Evolutionary conservation across 192 early-diverging fungal species (phyloP), one percentile per base, ranked within the genome.

Genomic region (Ambispora gerdemannii): DNA sequence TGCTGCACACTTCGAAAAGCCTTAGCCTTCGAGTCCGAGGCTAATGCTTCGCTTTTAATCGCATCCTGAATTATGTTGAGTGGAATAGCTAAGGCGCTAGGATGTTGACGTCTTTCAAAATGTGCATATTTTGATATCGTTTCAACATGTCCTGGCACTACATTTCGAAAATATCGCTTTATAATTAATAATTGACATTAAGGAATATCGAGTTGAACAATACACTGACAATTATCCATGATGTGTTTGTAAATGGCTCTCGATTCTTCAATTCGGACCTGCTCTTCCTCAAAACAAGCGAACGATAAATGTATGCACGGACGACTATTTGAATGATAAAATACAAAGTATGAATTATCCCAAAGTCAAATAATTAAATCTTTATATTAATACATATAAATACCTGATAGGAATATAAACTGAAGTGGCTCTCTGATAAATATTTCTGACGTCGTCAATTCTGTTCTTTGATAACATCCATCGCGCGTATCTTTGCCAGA

Each of bases 111-210:
- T 22, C 87, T 76, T 60, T 90, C 85, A 73, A 91, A 91, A 71
- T 90, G 80, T 8, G 82, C 80, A 71, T 77, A 87, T 32, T 85
- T 84, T 30, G 81, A 75, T 32, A 88, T 72, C 1, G 87, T 82
- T 63, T 91, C 90, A 15, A 87, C 76, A 62, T 89, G 88, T 20
- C 81, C 87, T 22, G 88, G 86, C 47, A 87, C 88, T 91, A 68
- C 11, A 50, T 52, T 13, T 60, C n/a, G n/a, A n/a, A n/a, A n/a
- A n/a, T n/a, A n/a, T n/a, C n/a, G n/a, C n/a, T n/a, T n/a, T n/a
- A n/a, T n/a, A n/a, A n/a, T n/a, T n/a, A n/a, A n/a, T n/a, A n/a
- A n/a, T n/a, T n/a, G n/a, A n/a, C n/a, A n/a, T n/a, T n/a, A n/a
- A n/a, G n/a, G n/a, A n/a, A n/a, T n/a, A n/a, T n/a, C n/a, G n/a